Percentiles rank a stretch among this genome's conserved stretches.
Evolutionary conservation across 805 yeast species (phyloP).

Genomic region (Metschnikowia henanensis): DNA sequence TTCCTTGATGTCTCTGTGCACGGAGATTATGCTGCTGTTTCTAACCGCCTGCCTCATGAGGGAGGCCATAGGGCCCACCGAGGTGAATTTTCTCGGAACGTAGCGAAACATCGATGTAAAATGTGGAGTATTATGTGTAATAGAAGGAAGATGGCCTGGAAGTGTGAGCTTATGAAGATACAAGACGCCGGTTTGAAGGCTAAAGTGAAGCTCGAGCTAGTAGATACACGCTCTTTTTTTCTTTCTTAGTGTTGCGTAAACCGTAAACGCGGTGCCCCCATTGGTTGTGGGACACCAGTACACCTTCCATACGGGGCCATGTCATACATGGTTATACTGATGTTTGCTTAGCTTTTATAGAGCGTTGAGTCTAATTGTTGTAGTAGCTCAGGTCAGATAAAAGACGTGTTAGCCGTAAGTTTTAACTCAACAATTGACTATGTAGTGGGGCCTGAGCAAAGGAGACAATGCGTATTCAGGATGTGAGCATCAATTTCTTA

Average conservation of each 20-base stretch:
- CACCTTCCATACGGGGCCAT: too few species aligned
- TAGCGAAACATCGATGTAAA: constrained; percentile 24
- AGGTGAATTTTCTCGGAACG: constrained; percentile 16
- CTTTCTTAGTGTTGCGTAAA: constrained; percentile 17
- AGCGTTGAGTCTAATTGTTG: too few species aligned
- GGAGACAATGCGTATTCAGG: too few species aligned
- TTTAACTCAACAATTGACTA: too few species aligned
- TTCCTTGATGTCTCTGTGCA: constrained; percentile 70
- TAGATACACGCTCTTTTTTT: background rate
- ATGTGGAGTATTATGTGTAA: background rate
- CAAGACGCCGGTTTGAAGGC: background rate
- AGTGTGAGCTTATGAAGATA: background rate
- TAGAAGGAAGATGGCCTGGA: background rate
- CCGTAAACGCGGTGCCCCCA: constrained; percentile 16
- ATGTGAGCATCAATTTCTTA: too few species aligned
- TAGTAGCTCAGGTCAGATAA: too few species aligned
- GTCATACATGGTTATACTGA: too few species aligned
- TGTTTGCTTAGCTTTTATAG: too few species aligned
- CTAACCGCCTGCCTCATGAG: constrained; percentile 23
- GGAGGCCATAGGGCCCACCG: constrained; percentile 12
- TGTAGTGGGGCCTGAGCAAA: too few species aligned
- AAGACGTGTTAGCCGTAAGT: too few species aligned
- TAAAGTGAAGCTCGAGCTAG: background rate
- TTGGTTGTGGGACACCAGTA: constrained; percentile 18
- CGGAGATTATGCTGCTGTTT: constrained; percentile 46